Percentiles rank a stretch among this genome's conserved stretches.
These are phyloP conservation scores for Taxawa tesnikishii DNA, from an alignment of 2,329 filamentous ascomycete species.

Conservation along the genomic window DNA sequence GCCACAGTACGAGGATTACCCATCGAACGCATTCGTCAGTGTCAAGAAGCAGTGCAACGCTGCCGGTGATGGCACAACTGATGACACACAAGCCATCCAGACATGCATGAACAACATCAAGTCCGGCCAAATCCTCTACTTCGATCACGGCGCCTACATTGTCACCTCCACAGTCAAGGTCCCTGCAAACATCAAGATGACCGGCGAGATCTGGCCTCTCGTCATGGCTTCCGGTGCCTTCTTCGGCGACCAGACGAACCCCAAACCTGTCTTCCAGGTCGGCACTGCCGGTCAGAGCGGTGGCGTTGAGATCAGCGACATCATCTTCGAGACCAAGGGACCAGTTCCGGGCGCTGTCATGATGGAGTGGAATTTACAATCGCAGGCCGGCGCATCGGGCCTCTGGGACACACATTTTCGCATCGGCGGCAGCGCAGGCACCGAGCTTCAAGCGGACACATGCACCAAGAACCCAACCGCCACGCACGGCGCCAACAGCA, in stretches of 20 bases:
- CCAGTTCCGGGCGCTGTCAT: constrained; percentile 78
- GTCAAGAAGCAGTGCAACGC: constrained; percentile 74
- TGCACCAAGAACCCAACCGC: constrained; percentile 65
- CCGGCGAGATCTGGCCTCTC: constrained; percentile 82
- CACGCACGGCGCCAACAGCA: constrained; percentile 47
- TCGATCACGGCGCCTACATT: constrained; percentile 52
- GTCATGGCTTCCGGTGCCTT: constrained; percentile 68
- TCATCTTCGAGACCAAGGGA: constrained; percentile 75
- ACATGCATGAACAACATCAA: constrained; percentile 56
- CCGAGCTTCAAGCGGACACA: constrained; percentile 66
- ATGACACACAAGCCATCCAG: constrained; percentile 81
- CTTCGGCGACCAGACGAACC: constrained; percentile 65
- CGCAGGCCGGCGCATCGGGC: constrained; percentile 56
- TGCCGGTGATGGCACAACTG: constrained; percentile 74
- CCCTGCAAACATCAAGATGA: constrained; percentile 58
- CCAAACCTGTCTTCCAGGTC: constrained; percentile 74
- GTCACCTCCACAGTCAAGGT: constrained; percentile 48
- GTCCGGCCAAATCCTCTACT: constrained; percentile 47
- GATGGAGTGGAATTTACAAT: constrained; percentile 80
- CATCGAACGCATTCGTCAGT: constrained; percentile 62
- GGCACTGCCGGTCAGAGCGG: constrained; percentile 67
- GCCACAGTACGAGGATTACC: constrained; percentile 68
- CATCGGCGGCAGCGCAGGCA: constrained; percentile 76
- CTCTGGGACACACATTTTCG: constrained; percentile 97
- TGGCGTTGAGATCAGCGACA: constrained; percentile 73